A percentile compares a stretch with the other conserved stretches of the same genome.
These are phyloP conservation scores for sunflower (Helianthus annuus) DNA, from an alignment of 129 eudicot species.

Conservation along the genomic window HanXRQr2.0-SUNRISE NC_035433.2:149293409-149293908, in stretches of 20 bases:
- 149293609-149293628: constrained; percentile 77
- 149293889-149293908: constrained; percentile 28
- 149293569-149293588: constrained; percentile 18
- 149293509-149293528: constrained; percentile 24
- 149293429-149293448: constrained; percentile 76
- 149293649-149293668: constrained; percentile 92
- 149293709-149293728: background rate
- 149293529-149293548: constrained; percentile 3
- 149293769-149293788: background rate
- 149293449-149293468: constrained; percentile 97
- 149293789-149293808: constrained; percentile 1
- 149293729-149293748: background rate
- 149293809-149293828: constrained; percentile 50
- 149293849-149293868: constrained; percentile 67
- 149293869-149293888: constrained; percentile 85
- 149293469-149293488: constrained; percentile 88
- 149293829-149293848: constrained; percentile 78
- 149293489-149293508: constrained; percentile 97
- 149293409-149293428: constrained; percentile 14
- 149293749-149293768: background rate
- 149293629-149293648: constrained; percentile 66
- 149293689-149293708: background rate
- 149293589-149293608: constrained; percentile 62
- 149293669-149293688: constrained; percentile 92
- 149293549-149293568: background rate